Percentiles rank a stretch among this genome's conserved stretches.
Evolutionary conservation across 192 early-diverging fungal species (phyloP).

Genomic region (Coemansia sp.): DNA sequence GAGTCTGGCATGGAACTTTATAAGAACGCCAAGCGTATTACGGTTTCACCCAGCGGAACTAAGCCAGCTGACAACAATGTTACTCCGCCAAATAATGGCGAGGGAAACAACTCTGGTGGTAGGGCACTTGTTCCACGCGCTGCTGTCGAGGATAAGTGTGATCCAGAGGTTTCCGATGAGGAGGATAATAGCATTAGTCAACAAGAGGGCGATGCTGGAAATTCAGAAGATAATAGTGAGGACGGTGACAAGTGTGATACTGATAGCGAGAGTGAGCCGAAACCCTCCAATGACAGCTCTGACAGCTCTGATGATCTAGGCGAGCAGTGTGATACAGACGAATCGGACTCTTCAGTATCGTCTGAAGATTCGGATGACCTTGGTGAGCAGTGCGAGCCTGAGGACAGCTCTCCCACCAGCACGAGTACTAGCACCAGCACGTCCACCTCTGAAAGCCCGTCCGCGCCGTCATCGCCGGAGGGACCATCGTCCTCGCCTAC

Average conservation of each 20-base stretch:
- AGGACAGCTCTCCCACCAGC: neutral
- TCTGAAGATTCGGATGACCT: neutral
- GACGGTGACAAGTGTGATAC: neutral
- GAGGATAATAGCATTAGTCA: neutral
- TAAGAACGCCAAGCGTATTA: slow-evolving; percentile 12
- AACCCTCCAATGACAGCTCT: neutral
- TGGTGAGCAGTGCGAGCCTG: slow-evolving; percentile 11
- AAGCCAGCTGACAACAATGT: neutral
- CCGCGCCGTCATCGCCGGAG: neutral
- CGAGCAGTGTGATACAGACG: neutral
- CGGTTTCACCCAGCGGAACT: slow-evolving; percentile 2
- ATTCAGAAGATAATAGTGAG: neutral
- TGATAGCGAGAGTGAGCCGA: neutral
- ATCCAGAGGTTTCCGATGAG: neutral
- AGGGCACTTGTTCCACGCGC: neutral
- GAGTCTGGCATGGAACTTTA: slow-evolving; percentile 12
- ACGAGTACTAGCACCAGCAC: neutral
- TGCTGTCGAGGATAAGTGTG: neutral
- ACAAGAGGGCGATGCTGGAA: neutral
- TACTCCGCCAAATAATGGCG: neutral
- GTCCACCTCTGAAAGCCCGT: neutral
- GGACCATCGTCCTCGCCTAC: neutral
- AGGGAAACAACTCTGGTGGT: neutral
- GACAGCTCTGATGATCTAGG: neutral
- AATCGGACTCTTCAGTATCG: neutral